Evolutionary conservation across 805 yeast species (phyloP).

Genomic region (Lipomyces starkeyi): DNA sequence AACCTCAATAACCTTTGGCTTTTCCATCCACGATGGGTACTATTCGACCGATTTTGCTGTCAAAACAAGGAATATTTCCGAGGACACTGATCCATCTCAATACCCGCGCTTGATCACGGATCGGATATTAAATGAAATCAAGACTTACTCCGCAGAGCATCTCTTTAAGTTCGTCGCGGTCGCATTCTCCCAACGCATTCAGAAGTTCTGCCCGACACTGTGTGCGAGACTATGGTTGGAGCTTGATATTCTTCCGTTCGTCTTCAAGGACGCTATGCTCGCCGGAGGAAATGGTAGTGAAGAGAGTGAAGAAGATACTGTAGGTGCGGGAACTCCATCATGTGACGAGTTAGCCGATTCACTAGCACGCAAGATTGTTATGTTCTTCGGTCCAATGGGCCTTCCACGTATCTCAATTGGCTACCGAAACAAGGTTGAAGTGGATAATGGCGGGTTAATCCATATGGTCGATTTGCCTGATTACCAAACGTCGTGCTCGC

Average conservation of each 20-base stretch:
- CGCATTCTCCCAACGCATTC: slow-evolving; percentile 21
- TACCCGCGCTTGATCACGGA: slow-evolving; percentile 23
- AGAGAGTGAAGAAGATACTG: background rate
- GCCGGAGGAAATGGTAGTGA: background rate
- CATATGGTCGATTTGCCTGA: slow-evolving; percentile 32
- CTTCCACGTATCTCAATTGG: slow-evolving; percentile 34
- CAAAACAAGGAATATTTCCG: slow-evolving; percentile 2
- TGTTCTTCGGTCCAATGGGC: slow-evolving; percentile 36
- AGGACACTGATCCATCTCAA: slow-evolving; percentile 5
- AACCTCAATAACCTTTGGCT: slow-evolving; percentile 28
- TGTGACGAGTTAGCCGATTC: slow-evolving; percentile 38
- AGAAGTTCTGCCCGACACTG: slow-evolving; percentile 29
- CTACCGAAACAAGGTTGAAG: slow-evolving; percentile 35
- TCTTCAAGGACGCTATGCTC: slow-evolving; percentile 16
- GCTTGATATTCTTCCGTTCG: slow-evolving; percentile 36
- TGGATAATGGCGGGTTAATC: slow-evolving; percentile 29
- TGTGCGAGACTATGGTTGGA: slow-evolving; percentile 33
- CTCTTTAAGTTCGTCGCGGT: slow-evolving; percentile 31
- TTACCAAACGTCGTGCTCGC: slow-evolving; percentile 22
- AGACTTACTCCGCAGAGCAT: slow-evolving; percentile 29
- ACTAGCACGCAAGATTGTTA: slow-evolving; percentile 35
- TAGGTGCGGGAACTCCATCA: slow-evolving; percentile 1
- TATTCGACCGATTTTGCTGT: slow-evolving; percentile 36
- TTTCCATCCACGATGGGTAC: slow-evolving; percentile 37
- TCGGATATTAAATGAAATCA: slow-evolving; percentile 23